Evolutionary conservation across 2,329 filamentous ascomycete species (phyloP).

Genomic region (Gnomoniopsis smithogilvyi): DNA sequence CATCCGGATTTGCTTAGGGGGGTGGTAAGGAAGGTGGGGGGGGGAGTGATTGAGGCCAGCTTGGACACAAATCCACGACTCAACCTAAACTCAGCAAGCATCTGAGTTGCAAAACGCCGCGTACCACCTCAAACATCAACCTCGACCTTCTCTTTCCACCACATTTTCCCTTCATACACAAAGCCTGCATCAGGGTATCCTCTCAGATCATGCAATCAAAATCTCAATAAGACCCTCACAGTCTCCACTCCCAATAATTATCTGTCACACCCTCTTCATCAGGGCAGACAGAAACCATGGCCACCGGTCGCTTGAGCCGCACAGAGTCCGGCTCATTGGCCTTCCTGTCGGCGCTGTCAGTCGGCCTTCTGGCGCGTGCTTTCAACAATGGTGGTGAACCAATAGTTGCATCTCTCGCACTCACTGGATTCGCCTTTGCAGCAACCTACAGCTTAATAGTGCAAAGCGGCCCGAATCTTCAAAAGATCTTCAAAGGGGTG

Average conservation of each 20-base stretch:
- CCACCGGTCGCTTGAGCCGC: constrained; percentile 39
- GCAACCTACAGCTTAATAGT: constrained; percentile 81
- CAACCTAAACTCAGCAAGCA: too few species aligned
- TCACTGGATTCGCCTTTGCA: constrained; percentile 81
- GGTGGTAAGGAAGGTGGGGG: too few species aligned
- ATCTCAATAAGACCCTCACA: neutral
- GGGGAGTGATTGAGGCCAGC: too few species aligned
- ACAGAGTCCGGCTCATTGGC: constrained; percentile 54
- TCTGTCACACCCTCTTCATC: neutral
- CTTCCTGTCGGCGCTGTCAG: constrained; percentile 64
- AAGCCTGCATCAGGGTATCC: neutral
- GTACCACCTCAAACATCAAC: neutral
- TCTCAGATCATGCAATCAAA: too few species aligned
- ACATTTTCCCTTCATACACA: neutral
- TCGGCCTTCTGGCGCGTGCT: constrained; percentile 74
- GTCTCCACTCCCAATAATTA: neutral
- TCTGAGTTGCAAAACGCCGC: too few species aligned
- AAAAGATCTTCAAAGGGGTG: constrained; percentile 80
- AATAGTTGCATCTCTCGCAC: constrained; percentile 80
- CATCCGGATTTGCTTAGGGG: too few species aligned
- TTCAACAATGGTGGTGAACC: constrained; percentile 85
- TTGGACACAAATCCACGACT: too few species aligned
- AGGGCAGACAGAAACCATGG: constrained; percentile 9
- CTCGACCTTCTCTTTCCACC: neutral
- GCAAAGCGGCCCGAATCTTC: constrained; percentile 90